Evolutionary conservation across 2,329 filamentous ascomycete genomes (phyloP), one percentile per base, ranked within the genome.

Genomic region (Penicillium fuscoglaucum): DNA sequence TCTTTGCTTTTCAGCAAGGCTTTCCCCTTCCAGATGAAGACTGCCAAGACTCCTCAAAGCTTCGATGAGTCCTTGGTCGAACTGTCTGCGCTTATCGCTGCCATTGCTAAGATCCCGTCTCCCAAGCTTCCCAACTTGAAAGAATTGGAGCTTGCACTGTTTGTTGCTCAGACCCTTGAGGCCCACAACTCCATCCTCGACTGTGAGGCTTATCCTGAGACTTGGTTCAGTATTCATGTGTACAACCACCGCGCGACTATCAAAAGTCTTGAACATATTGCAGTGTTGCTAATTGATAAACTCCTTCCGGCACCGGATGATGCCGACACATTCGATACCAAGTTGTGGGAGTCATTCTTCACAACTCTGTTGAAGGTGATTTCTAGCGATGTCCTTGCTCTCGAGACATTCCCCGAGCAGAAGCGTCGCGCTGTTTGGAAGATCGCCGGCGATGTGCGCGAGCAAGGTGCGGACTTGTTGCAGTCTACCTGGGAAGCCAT

Each of bases 351-450:
- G 64, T 82, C 89, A 33, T 97, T 96, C 78, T 97, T 99, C 72
- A 89, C 88, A 19, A 93, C 92, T 0, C 79, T 99, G 31, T 82
- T 99, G 29, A 92, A 90, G 70, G 87, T 98, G 3, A 91, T 99
- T 3, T 90, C 91, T 6, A 97, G 92, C 69, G 87, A 93, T 37
- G 90, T 89, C 0, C 83, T 99, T 21, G 93, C 95, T 0, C 83
- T 99, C 39, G 95, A 99, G 72, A 96, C 93, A 0, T 98, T 97
- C 71, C 92, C 95, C 0, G 96, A 99, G 74, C 95, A 99, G 77
- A 99, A 98, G 78, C 83, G 95, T 46, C 83, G 95, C 55, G 93
- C 95, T 0, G 93, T 98, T 1, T 99, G 96, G 95, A 99, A 98
- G 78, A 97, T 99, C 71, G 95, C 93, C 4, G 95, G 95, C 6